These are phyloP conservation scores for Babesia gibsoni DNA, from an alignment of 169 alveolate species.

Conservation along the genomic window DNA sequence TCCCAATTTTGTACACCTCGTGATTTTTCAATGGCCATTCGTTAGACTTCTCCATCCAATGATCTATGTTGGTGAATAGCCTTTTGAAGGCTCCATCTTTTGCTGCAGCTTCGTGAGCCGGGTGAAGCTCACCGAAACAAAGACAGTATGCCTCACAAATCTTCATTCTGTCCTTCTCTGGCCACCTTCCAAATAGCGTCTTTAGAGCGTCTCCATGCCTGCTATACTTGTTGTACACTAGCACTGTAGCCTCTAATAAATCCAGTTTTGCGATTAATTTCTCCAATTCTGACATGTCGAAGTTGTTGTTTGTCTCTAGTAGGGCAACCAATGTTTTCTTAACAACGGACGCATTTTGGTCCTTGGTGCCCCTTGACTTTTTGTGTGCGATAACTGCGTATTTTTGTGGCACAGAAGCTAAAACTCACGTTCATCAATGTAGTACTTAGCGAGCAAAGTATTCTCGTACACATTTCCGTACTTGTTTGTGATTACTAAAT, in stretches of 20 bases:
- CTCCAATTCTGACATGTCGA: conserved; percentile 42
- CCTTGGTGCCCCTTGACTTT: conserved; percentile 16
- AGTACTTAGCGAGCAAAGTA: conserved; percentile 53
- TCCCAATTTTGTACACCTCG: conserved; percentile 26
- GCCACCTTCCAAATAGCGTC: conserved; percentile 23
- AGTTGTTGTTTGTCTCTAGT: conserved; percentile 48
- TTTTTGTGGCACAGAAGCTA: neutral
- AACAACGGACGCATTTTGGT: neutral
- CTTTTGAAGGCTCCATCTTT: conserved; percentile 46
- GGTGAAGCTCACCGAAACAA: conserved; percentile 47
- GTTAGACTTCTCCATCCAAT: conserved; percentile 52
- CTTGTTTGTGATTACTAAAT: conserved; percentile 43
- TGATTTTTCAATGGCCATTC: conserved; percentile 39
- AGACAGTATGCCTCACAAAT: conserved; percentile 63
- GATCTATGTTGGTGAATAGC: conserved; percentile 40
- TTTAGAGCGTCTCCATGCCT: conserved; percentile 45
- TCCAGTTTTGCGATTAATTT: conserved; percentile 24
- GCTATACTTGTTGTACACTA: conserved; percentile 32
- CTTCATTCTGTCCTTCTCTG: conserved; percentile 2
- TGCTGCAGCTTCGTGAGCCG: neutral
- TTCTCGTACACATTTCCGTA: conserved; percentile 52
- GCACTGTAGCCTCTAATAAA: conserved; percentile 38
- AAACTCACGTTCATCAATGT: conserved; percentile 41
- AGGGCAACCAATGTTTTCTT: conserved; percentile 25
- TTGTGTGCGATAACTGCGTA: conserved; percentile 17